phyloP scores from a whole-genome alignment of 108 stramenopile genomes.

The Nitzschia sp. region DNA sequence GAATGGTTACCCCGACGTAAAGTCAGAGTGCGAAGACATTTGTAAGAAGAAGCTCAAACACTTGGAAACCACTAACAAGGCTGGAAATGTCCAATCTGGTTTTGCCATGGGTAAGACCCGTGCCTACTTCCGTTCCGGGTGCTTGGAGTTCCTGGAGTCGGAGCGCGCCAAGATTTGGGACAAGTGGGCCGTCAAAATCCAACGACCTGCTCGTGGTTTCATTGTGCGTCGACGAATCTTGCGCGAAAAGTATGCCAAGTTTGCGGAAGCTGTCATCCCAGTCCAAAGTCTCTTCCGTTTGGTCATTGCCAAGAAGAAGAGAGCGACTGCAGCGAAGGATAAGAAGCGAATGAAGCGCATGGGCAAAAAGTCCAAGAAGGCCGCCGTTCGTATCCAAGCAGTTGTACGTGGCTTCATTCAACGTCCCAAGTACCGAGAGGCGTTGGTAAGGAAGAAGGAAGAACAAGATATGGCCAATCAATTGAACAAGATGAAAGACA shows the following conservation, averaged over 20 bases:
- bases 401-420: constrained; percentile 62
- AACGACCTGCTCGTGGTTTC: constrained; percentile 32
- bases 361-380: constrained; percentile 46
- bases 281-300: constrained; percentile 36
- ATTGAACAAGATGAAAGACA: constrained; percentile 49
- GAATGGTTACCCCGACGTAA: constrained; percentile 21
- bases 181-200: constrained; percentile 50
- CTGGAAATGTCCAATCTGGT: constrained; percentile 18
- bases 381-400: constrained; percentile 73
- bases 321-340: constrained; percentile 30
- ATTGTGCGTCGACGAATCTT: constrained; percentile 23
- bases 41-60: constrained; percentile 6
- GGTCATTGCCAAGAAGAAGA: constrained; percentile 9
- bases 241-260: constrained; percentile 35
- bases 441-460: constrained; percentile 48
- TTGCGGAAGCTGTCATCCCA: constrained; percentile 24
- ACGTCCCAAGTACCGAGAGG: constrained; percentile 48
- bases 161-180: constrained; percentile 35
- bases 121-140: constrained; percentile 77
- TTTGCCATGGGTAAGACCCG: constrained; percentile 76
- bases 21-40: constrained; percentile 21
- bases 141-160: constrained; percentile 69
- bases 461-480: constrained; percentile 72
- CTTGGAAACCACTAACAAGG: constrained; percentile 38
- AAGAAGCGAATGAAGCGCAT: constrained; percentile 45